Percentiles rank a stretch among this genome's conserved stretches.
phyloP scores from a whole-genome alignment of 441 rosid species.

The Croton laevigatus region DNA sequence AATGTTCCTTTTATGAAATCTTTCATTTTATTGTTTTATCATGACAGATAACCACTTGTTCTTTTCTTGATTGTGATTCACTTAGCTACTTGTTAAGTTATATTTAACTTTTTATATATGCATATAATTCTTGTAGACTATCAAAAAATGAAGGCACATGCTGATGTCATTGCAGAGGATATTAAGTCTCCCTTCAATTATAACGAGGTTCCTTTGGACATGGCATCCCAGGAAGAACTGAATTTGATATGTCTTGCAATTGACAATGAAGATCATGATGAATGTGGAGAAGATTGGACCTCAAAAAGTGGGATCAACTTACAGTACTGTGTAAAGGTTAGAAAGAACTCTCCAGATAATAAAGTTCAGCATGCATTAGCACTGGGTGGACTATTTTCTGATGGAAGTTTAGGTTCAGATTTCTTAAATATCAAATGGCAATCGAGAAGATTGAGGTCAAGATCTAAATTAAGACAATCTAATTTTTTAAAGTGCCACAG shows the following conservation, averaged over 20 bases:
- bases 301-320: slow-evolving; percentile 81
- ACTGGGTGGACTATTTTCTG: slow-evolving; percentile 66
- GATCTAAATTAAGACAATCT: slow-evolving; percentile 38
- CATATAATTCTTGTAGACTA: slow-evolving; percentile 56
- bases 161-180: slow-evolving; percentile 69
- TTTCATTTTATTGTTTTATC: neutral
- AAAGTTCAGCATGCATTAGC: slow-evolving; percentile 80
- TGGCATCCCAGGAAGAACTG: slow-evolving; percentile 67
- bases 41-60: neutral
- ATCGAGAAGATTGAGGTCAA: slow-evolving; percentile 74
- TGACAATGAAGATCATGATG: slow-evolving; percentile 56
- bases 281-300: slow-evolving; percentile 84
- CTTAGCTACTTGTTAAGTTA: neutral
- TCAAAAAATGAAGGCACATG: slow-evolving; percentile 92
- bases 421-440: slow-evolving; percentile 62
- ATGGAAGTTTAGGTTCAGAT: slow-evolving; percentile 39
- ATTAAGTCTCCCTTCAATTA: slow-evolving; percentile 59
- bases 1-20: neutral
- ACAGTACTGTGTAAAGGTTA: slow-evolving; percentile 63
- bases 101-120: neutral
- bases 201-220: slow-evolving; percentile 54
- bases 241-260: slow-evolving; percentile 83
- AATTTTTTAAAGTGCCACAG: slow-evolving; percentile 33
- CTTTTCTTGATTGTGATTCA: neutral
- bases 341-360: slow-evolving; percentile 60